Percentiles rank a stretch among this genome's conserved stretches.
These are phyloP conservation scores for Diaporthe destruens DNA, from an alignment of 2,329 filamentous ascomycete species.

Conservation along the genomic window DNA sequence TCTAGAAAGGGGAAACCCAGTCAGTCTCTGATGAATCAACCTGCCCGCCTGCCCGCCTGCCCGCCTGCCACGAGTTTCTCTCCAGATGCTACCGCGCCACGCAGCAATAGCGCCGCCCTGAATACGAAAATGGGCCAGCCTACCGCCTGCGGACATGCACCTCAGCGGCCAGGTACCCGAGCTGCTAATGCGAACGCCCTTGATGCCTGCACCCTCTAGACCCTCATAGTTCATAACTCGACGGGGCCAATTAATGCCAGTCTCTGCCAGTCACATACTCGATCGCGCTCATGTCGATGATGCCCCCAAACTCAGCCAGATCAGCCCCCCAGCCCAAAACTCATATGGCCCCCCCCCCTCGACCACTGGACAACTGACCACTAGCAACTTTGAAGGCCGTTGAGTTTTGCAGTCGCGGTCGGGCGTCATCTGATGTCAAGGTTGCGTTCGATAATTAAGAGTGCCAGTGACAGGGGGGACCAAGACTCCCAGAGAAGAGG, in stretches of 20 bases:
- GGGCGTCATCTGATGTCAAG: constrained; percentile 32
- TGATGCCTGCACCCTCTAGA: not conserved
- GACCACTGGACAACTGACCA: not conserved
- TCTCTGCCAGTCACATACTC: not conserved
- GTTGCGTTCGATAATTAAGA: constrained; percentile 31
- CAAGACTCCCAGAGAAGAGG: constrained; percentile 24
- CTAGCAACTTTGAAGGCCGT: constrained; percentile 9
- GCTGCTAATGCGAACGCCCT: constrained; percentile 26
- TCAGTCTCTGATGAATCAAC: not conserved
- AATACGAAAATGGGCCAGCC: constrained; percentile 27
- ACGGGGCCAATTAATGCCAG: too few relatives aligned
- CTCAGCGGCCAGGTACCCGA: constrained; percentile 23
- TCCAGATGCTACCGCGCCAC: constrained; percentile 29
- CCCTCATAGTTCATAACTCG: not conserved
- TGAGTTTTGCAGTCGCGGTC: constrained; percentile 12
- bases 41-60: too few relatives aligned
- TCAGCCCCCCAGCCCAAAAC: not conserved
- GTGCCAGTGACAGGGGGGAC: constrained; percentile 30
- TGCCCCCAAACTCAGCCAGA: too few relatives aligned
- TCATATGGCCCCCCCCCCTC: constrained; percentile 9
- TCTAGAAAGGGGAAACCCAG: constrained; percentile 9
- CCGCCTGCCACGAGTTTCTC: too few relatives aligned
- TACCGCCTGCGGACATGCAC: not conserved
- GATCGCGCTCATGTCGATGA: too few relatives aligned
- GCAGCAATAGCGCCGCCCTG: constrained; percentile 33